A percentile compares a stretch with the other conserved stretches of the same genome.
phyloP scores from a whole-genome alignment of 495 filamentous ascomycete species.

The Tetracladium setigerum region DNA sequence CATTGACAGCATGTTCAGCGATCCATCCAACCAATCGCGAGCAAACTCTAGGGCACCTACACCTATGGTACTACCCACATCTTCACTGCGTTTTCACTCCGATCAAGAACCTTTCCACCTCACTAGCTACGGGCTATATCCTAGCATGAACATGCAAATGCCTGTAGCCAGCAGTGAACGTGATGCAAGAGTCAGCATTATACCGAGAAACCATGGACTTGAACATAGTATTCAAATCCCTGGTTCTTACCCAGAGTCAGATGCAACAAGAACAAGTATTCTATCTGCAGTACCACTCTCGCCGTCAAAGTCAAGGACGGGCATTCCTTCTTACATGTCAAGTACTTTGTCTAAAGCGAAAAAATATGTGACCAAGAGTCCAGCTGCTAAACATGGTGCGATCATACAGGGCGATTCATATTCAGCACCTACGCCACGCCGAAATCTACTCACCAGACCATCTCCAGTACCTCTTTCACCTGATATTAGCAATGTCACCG shows the following conservation, averaged over 20 bases:
- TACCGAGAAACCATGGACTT: no score
- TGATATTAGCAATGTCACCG: slow-evolving; percentile 59
- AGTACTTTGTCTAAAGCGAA: slow-evolving; percentile 15
- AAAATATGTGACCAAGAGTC: slow-evolving; percentile 20
- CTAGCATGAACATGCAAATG: neutral
- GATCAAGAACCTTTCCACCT: slow-evolving; percentile 13
- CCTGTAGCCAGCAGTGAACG: no score
- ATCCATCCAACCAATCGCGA: slow-evolving; percentile 45
- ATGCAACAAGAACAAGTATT: no score
- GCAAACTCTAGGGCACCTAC: slow-evolving; percentile 68
- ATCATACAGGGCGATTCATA: slow-evolving; percentile 22
- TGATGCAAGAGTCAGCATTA: no score
- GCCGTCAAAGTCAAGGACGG: neutral
- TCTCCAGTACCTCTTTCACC: slow-evolving; percentile 64
- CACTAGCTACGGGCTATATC: slow-evolving; percentile 22
- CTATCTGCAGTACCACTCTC: neutral
- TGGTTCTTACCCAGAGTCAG: no score
- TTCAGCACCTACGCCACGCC: slow-evolving; percentile 19
- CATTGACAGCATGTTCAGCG: slow-evolving; percentile 71
- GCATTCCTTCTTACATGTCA: slow-evolving; percentile 21
- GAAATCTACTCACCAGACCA: slow-evolving; percentile 47
- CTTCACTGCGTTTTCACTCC: slow-evolving; percentile 24
- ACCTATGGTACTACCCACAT: slow-evolving; percentile 64
- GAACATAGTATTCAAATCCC: no score
- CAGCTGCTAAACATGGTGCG: neutral